Conservation (phyloP, 2,329 filamentous ascomycete species). For the Alternaria hordeiaustralica region DNA sequence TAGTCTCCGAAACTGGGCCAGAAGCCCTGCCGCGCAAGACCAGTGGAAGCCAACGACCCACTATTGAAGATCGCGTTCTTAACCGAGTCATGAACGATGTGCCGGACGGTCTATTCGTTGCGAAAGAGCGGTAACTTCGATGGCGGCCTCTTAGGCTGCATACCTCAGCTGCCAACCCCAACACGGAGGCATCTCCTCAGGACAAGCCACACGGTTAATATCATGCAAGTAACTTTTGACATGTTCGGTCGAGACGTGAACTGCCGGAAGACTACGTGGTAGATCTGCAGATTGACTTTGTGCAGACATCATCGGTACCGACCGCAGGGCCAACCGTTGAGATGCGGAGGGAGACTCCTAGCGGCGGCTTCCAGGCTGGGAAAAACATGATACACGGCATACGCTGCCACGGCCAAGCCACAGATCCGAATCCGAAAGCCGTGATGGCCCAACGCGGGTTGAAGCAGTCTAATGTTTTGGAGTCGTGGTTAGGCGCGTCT, state of each 20-base stretch:
- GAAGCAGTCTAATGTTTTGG: constrained; percentile 1
- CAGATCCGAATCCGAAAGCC: background rate
- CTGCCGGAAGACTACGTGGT: background rate
- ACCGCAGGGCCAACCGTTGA: background rate
- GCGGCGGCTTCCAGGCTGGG: background rate
- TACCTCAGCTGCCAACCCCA: background rate
- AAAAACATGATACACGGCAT: background rate
- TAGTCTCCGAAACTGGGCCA: background rate
- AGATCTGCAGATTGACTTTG: background rate
- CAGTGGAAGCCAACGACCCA: background rate
- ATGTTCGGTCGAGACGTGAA: background rate
- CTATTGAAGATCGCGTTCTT: constrained; percentile 9
- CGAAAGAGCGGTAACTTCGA: background rate
- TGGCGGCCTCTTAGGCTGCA: background rate
- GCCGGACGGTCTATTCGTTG: constrained; percentile 10
- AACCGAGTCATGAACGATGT: constrained; percentile 10
- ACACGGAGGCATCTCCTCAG: background rate
- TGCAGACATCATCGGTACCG: background rate
- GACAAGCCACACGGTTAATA: background rate
- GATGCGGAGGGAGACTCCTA: background rate
- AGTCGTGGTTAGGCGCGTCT: background rate
- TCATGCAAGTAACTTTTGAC: background rate
- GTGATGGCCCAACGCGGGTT: background rate
- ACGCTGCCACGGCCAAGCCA: background rate
- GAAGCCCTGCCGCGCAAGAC: background rate